Evolutionary conservation across 2,329 filamentous ascomycete genomes (phyloP).

Genomic region (Paramyrothecium sp.): DNA sequence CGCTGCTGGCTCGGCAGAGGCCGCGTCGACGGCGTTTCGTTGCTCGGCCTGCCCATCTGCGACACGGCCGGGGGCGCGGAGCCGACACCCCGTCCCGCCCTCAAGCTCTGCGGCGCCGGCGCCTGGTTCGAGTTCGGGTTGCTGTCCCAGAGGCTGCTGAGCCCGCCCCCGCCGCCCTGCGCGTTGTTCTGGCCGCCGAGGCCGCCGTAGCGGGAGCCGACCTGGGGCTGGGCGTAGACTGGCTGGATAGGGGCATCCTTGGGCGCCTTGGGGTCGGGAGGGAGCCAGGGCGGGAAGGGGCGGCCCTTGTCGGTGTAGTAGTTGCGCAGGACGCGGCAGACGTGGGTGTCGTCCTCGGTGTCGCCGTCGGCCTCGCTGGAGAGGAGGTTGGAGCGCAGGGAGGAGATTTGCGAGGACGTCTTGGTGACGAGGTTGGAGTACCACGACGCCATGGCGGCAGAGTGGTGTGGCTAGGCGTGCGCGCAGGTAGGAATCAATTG

Average conservation of each 20-base stretch:
- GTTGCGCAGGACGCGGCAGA: constrained; percentile 86
- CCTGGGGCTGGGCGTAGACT: constrained; percentile 49
- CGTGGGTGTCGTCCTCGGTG: constrained; percentile 87
- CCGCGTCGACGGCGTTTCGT: constrained; percentile 23
- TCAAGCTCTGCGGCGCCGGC: constrained; percentile 40
- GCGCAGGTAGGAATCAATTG: neutral
- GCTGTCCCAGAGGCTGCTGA: constrained; percentile 61
- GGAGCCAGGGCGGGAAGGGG: constrained; percentile 81
- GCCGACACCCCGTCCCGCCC: constrained; percentile 32
- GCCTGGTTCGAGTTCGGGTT: constrained; percentile 28
- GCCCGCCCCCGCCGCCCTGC: constrained; percentile 26
- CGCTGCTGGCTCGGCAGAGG: constrained; percentile 74
- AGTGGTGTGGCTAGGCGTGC: neutral
- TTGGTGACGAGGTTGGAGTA: constrained; percentile 71
- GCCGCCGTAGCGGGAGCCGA: constrained; percentile 54
- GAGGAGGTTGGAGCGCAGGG: constrained; percentile 68
- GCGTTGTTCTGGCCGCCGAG: constrained; percentile 27
- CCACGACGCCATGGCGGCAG: constrained; percentile 70
- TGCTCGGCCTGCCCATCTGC: constrained; percentile 24
- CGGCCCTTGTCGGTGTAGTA: constrained; percentile 91
- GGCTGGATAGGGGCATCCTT: constrained; percentile 56
- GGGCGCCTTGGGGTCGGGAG: constrained; percentile 73
- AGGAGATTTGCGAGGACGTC: constrained; percentile 63
- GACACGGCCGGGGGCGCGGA: neutral
- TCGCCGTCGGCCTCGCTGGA: constrained; percentile 66